These are phyloP conservation scores for Candida yuanshanica DNA, from an alignment of 805 yeast genomes.

Conservation along the genomic window DNA sequence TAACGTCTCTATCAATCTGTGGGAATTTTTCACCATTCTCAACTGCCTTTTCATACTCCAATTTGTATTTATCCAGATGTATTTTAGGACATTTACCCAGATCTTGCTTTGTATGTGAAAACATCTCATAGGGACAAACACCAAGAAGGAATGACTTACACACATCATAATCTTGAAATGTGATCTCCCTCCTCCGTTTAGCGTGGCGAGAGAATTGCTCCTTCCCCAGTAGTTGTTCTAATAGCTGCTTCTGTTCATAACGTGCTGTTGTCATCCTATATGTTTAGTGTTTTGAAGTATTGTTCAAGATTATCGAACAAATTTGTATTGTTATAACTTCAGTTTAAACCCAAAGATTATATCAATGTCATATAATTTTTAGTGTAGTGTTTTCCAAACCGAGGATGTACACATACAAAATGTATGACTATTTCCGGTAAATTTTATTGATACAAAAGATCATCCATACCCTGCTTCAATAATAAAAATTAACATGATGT, in stretches of 20 bases:
- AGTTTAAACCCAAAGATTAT: no score
- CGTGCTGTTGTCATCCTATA: conserved; percentile 38
- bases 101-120: conserved; percentile 76
- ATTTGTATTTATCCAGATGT: conserved; percentile 68
- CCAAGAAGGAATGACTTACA: conserved; percentile 85
- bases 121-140: conserved; percentile 78
- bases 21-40: conserved; percentile 39
- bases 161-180: conserved; percentile 50
- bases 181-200: conserved; percentile 36
- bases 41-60: conserved; percentile 53
- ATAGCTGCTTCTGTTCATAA: conserved; percentile 60
- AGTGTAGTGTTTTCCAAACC: no score
- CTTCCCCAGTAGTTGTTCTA: conserved; percentile 79
- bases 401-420: not conserved
- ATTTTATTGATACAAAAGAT: no score
- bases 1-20: conserved; percentile 42
- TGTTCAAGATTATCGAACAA: not conserved
- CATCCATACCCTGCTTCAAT: no score
- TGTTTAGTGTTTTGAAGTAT: no score
- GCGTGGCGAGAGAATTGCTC: conserved; percentile 25
- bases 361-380: no score
- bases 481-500: no score
- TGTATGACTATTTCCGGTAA: not conserved
- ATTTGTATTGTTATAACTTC: no score
- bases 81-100: conserved; percentile 73